Evolutionary conservation across 208 protist species (phyloP), one percentile per base, ranked within the genome.

Genomic region (Strigomonas galati): DNA sequence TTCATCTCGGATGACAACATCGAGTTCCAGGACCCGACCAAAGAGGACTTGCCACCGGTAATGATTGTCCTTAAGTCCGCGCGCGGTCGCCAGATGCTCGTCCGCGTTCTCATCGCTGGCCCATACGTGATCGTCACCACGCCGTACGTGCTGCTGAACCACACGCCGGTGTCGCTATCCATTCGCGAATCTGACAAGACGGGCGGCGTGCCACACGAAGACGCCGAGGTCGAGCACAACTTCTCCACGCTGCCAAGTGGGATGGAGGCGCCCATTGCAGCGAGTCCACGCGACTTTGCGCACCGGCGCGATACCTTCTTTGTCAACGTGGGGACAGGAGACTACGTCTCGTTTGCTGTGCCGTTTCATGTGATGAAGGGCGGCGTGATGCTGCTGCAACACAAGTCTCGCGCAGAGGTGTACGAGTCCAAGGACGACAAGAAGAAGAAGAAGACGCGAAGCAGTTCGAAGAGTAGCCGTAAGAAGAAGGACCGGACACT

Each of bases 341-440:
- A 75, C 31, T 74, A 78, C 61, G 17, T 61, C n/a, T 78, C 75
- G 55, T 67, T 46, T 67, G 76, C 68, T 27, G 67, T 95, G 19
- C 90, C 90, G 3, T 64, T 95, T 37, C 90, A 95, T 58, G 87
- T 87, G 9, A 87, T 92, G 61, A 81, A 87, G 69, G 73, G 84
- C 31, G 85, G 90, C 35, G 37, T 89, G 19, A 87, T 93, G 44
- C 62, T 89, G 46, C 55, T 66, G 35, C 37, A 26, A 56, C 14
- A 55, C 60, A 54, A 23, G 0, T 15, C 51, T 0, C 58, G 61
- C 43, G 19, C 61, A 4, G 61, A 56, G 23, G 31, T 24, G n/a
- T 12, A 56, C 14, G 40, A 19, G 12, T 9, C 12, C 31, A 71
- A 64, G 57, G 19, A 30, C 2, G 55, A 63, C 37, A 70, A 56